A percentile compares a stretch with the other conserved stretches of the same genome.
Conservation (phyloP, 2,329 filamentous ascomycete species). For the Diaporthe ampelina region DNA sequence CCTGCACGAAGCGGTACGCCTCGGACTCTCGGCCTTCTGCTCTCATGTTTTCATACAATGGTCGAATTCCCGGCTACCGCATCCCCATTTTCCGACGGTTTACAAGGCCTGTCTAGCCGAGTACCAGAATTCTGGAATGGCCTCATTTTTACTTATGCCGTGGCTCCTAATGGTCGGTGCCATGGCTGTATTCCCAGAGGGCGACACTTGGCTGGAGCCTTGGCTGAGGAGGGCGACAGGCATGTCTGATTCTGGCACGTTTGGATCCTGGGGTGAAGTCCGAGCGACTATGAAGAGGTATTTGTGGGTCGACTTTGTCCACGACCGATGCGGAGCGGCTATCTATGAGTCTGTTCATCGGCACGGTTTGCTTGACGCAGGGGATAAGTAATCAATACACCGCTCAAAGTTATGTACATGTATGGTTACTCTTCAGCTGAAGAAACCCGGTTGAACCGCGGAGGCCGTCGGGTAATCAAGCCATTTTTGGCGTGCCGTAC, state of each 20-base stretch:
- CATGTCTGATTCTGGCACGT: constrained; percentile 41
- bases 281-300: constrained; percentile 7
- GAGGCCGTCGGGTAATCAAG: neutral
- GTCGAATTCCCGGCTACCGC: constrained; percentile 45
- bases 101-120: constrained; percentile 42
- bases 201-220: constrained; percentile 45
- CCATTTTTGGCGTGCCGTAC: neutral
- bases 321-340: constrained; percentile 11
- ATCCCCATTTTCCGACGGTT: constrained; percentile 41
- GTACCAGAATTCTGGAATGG: neutral
- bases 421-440: neutral
- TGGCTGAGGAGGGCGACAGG: constrained; percentile 44
- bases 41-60: constrained; percentile 56
- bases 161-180: constrained; percentile 48
- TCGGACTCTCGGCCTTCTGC: constrained; percentile 55
- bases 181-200: constrained; percentile 45
- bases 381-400: neutral
- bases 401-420: neutral
- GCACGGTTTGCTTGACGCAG: neutral
- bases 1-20: constrained; percentile 53
- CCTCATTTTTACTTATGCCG: constrained; percentile 43
- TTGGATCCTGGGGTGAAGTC: constrained; percentile 42
- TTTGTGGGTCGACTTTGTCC: constrained; percentile 39
- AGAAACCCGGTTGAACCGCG: neutral
- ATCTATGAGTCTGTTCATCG: neutral